Conservation (phyloP, 805 yeast genomes). For the Suhomyces sp. region DNA sequence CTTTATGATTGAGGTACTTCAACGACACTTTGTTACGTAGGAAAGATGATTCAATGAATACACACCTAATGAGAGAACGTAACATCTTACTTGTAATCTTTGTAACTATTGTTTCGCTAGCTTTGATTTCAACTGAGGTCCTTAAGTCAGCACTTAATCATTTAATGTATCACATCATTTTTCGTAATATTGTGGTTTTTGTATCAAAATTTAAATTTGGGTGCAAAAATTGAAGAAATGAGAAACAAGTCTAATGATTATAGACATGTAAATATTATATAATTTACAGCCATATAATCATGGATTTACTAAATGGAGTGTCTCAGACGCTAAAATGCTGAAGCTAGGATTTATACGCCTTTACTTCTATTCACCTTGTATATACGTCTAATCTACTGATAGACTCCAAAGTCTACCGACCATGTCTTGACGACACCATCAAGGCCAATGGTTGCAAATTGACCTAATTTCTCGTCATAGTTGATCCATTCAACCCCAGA, state of each 20-base stretch:
- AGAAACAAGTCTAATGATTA: background rate
- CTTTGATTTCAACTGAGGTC: background rate
- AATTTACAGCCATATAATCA: background rate
- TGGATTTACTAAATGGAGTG: no score
- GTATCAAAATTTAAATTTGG: background rate
- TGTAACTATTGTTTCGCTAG: background rate
- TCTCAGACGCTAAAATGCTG: background rate
- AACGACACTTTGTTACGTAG: no score
- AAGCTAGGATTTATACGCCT: background rate
- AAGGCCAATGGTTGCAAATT: slow-evolving; percentile 67
- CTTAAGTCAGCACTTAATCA: no score
- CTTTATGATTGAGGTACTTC: no score
- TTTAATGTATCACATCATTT: no score
- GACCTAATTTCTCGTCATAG: slow-evolving; percentile 30
- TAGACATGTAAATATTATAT: background rate
- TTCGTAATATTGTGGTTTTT: background rate
- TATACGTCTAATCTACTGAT: slow-evolving; percentile 1
- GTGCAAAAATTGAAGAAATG: background rate
- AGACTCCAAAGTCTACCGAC: slow-evolving; percentile 39
- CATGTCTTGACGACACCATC: slow-evolving; percentile 82
- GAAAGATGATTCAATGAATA: no score
- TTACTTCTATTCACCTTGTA: background rate
- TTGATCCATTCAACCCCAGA: slow-evolving; percentile 68
- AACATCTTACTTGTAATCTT: background rate
- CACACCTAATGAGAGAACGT: background rate